Conservation (phyloP, 2,329 filamentous ascomycete genomes). For the Stagonosporopsis cucurbitacearum region DNA sequence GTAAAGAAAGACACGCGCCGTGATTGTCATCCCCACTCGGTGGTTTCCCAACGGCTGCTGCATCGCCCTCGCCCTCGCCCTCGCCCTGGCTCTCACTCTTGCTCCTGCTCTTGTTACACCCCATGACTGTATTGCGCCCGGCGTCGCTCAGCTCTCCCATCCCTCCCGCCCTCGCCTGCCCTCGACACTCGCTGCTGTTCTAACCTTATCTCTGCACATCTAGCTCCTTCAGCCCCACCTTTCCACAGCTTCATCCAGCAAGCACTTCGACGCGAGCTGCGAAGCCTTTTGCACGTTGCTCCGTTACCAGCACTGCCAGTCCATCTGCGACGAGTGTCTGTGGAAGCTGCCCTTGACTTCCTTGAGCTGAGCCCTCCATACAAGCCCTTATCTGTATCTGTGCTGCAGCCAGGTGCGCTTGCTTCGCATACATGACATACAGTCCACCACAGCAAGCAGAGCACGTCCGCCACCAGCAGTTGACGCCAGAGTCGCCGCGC, state of each 20-base stretch:
- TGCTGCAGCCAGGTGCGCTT: conserved; percentile 25
- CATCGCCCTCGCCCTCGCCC: conserved; percentile 20
- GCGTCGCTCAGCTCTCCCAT: neutral
- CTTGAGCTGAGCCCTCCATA: conserved; percentile 13
- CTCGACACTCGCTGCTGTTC: conserved; percentile 6
- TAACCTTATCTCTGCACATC: conserved; percentile 19
- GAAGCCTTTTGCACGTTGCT: conserved; percentile 1
- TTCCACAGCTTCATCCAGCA: conserved; percentile 21
- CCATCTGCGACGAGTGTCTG: conserved; percentile 16
- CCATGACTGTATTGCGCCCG: conserved; percentile 21
- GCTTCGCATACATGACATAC: conserved; percentile 48
- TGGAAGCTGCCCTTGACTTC: neutral
- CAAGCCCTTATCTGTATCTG: conserved; percentile 2
- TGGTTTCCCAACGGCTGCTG: conserved; percentile 28
- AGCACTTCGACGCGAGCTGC: conserved; percentile 15
- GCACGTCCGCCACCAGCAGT: conserved; percentile 68
- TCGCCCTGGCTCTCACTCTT: conserved; percentile 21
- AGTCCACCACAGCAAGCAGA: conserved; percentile 62
- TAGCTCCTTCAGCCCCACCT: conserved; percentile 17
- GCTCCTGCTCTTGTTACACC: conserved; percentile 22
- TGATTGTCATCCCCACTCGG: conserved; percentile 12
- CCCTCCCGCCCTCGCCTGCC: neutral
- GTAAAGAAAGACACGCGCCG: conserved; percentile 15
- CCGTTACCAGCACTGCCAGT: conserved; percentile 11
- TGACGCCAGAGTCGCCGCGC: conserved; percentile 74